These are phyloP conservation scores for Cyclanthera cordifolia DNA, from an alignment of 306 rosid genomes.

Conservation along the genomic window DNA sequence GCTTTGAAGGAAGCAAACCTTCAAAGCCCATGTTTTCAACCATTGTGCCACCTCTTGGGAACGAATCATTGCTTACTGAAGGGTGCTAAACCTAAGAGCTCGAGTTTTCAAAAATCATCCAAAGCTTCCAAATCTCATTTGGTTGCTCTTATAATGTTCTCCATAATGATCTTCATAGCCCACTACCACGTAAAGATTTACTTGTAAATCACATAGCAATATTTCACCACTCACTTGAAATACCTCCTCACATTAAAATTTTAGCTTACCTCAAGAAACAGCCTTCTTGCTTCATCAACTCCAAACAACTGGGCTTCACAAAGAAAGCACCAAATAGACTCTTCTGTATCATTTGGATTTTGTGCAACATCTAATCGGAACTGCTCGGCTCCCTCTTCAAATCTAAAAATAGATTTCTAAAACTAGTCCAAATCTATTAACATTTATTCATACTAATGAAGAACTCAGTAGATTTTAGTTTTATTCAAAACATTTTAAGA, in stretches of 20 bases:
- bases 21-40: too few species aligned
- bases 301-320: conserved; percentile 89
- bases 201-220: neutral
- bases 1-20: too few species aligned
- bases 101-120: neutral
- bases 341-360: conserved; percentile 88
- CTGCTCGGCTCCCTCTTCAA: conserved; percentile 88
- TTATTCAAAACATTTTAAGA: neutral
- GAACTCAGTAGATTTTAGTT: neutral
- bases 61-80: neutral
- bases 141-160: neutral
- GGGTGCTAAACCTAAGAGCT: neutral
- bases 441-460: neutral
- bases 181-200: neutral
- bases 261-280: conserved; percentile 58
- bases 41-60: too few species aligned
- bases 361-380: conserved; percentile 87
- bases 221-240: neutral
- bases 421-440: neutral
- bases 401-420: conserved; percentile 29
- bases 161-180: neutral
- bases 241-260: conserved; percentile 4
- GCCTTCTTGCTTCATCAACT: conserved; percentile 57
- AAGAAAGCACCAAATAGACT: conserved; percentile 88
- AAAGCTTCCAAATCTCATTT: neutral